Evolutionary conservation across 83 land plant species (phyloP), one percentile per base, ranked within the genome.

Genomic region (Diphasiastrum complanatum): DNA sequence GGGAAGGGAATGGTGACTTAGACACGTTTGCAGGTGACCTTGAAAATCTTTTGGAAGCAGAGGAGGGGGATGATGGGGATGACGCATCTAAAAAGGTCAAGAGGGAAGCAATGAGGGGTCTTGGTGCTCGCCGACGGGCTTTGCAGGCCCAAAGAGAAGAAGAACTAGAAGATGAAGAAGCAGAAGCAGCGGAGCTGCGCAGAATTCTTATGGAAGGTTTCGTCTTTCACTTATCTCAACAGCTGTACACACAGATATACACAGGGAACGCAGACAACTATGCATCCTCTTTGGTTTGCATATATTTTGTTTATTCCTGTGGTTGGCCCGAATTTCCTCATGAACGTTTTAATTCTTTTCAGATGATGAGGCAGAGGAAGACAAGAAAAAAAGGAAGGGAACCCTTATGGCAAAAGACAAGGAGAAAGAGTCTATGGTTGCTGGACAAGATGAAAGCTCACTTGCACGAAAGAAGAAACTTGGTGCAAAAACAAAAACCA

Each of bases 21-120:
- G 99, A 93, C 75, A 85, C 99, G 23, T 93, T 89, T 86, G 97
- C 97, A 34, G 99, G 99, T 28, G 99, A 95, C 65, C 65, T 95
- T 60, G 99, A 95, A 53, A 95, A 95, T 77, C 74, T 95, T 51
- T 71, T 95, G 55, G 99, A 89, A 78, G 99, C 99, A 12, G 99
- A 95, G 58, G 96, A 83, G 66, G 81, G 69, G 60, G 98, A 88
- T 57, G 88, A 82, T 38, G 88, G 76, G 2, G 86, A 75, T 20
- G 81, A 22, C 37, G 72, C 78, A 10, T 26, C 74, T 3, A 83
- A 74, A 47, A 70, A 63, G 64, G 86, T 76, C 16, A 83, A 65
- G 74, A 50, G 61, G 41, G 99, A 86, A 51, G 79, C 75, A 45
- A 79, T 78, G 12, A 80, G 78, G 55, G 99, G 93, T n/a, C 66